phyloP scores from a whole-genome alignment of 768 basidiomycete genomes.

The Nidularia sp. region DNA sequence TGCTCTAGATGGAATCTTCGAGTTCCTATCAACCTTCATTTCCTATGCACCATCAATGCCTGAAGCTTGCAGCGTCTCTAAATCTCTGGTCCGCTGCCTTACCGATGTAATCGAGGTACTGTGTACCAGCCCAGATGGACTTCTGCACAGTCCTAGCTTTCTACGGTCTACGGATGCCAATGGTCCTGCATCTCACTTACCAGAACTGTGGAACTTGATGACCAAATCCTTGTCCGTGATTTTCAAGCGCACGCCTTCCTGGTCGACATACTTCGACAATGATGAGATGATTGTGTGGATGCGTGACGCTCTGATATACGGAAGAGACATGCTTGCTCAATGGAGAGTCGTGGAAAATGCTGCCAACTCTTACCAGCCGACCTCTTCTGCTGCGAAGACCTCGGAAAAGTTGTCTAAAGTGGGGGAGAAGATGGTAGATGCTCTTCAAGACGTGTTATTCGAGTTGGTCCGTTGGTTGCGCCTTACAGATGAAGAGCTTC shows the following conservation, averaged over 20 bases:
- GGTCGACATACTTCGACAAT: conserved; percentile 78
- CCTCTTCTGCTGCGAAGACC: conserved; percentile 9
- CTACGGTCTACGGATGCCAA: conserved; percentile 36
- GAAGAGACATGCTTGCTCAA: conserved; percentile 78
- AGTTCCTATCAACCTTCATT: conserved; percentile 65
- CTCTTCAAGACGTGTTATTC: conserved; percentile 73
- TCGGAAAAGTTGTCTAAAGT: conserved; percentile 48
- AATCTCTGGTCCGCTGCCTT: conserved; percentile 86
- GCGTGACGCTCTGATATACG: conserved; percentile 96
- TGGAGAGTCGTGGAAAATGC: conserved; percentile 77
- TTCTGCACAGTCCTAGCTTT: conserved; percentile 57
- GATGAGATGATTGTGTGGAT: conserved; percentile 94
- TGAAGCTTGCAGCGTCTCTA: conserved; percentile 88
- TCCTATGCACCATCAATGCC: conserved; percentile 58
- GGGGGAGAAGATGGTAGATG: conserved; percentile 72
- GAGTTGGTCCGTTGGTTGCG: conserved; percentile 87
- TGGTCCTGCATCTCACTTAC: conserved; percentile 51
- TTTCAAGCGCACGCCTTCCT: conserved; percentile 78
- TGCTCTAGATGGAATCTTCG: conserved; percentile 66
- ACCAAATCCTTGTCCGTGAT: conserved; percentile 75
- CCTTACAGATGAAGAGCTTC: conserved; percentile 86
- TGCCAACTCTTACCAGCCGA: conserved; percentile 31
- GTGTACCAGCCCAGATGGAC: conserved; percentile 67
- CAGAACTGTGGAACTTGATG: conserved; percentile 81
- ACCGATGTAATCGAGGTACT: conserved; percentile 90